Evolutionary conservation across 805 yeast species (phyloP), one percentile per base, ranked within the genome.

Genomic region (Myxozyma sirexii): DNA sequence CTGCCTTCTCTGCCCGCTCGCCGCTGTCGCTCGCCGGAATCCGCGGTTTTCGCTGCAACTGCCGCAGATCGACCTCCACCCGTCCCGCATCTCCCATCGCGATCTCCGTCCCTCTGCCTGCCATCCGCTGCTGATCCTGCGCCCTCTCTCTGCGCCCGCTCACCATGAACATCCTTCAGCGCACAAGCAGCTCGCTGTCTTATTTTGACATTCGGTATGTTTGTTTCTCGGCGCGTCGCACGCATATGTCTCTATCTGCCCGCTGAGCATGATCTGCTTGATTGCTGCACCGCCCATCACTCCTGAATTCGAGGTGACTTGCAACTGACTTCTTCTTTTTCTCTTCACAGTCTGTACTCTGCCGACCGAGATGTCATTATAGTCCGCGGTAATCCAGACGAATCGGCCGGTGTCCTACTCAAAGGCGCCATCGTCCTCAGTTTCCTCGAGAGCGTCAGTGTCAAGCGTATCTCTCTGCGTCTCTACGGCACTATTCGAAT

Each of bases 381-480:
- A 7, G 73, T 93, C 33, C 87, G 90, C 66, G 99, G 99, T 0
- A 70, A 86, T 0, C 84, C 87, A 4, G 79, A 80, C 37, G 92
- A 86, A 54, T 96, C 97, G 0, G 80, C 90, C 0, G 85, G 96
- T 1, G 88, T 84, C 2, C 75, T 87, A 5, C 73, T 94, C 27
- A 76, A 87, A 0, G 99, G 99, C 3, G 84, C 83, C 10, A 84
- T 94, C 24, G 91, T 87, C 0, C 74, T 94, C 26, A 81, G 92
- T 0, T 83, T 89, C 0, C 78, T 80, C 12, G 98, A 93, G 65
- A 89, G 96, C 2, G 75, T 90, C 57, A 74, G 83, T 15, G 79
- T 93, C 53, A 86, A 84, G 69, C 82, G 81, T 65, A 73, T 94
- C 62, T 72, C 83, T 3, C 74, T 94, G 55, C 81, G 84, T 62